These are phyloP conservation scores for Hypomyces rosellus DNA, from an alignment of 2,329 filamentous ascomycete genomes.

Conservation along the genomic window DNA sequence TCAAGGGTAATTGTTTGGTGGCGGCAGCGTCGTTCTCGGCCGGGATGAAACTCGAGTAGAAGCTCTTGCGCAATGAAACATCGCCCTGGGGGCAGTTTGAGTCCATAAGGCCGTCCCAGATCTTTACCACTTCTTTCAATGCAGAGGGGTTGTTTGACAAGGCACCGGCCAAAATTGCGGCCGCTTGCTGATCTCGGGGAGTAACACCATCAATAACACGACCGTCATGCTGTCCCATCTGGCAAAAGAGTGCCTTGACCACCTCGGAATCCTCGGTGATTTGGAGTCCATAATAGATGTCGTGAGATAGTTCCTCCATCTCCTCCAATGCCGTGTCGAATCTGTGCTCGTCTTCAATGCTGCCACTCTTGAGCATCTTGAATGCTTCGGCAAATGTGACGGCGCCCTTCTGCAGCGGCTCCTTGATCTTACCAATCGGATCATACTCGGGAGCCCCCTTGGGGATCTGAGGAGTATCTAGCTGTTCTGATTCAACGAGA, in stretches of 20 bases:
- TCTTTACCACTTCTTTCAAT: conserved; percentile 42
- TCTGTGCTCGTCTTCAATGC: conserved; percentile 22
- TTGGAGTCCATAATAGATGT: conserved; percentile 63
- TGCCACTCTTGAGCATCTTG: conserved; percentile 41
- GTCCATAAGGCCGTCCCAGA: conserved; percentile 39
- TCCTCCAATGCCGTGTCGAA: conserved; percentile 48
- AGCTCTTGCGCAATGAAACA: conserved; percentile 27
- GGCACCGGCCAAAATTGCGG: conserved; percentile 50
- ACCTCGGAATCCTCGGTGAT: conserved; percentile 50
- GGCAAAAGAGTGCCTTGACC: conserved; percentile 50
- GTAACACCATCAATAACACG: conserved; percentile 20
- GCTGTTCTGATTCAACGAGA: conserved; percentile 44
- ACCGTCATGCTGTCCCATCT: conserved; percentile 35
- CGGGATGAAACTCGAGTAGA: conserved; percentile 39
- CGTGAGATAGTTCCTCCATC: conserved; percentile 59
- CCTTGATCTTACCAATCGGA: conserved; percentile 49
- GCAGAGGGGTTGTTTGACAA: conserved; percentile 61
- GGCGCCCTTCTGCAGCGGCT: conserved; percentile 34
- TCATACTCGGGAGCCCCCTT: conserved; percentile 52
- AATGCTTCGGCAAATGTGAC: conserved; percentile 26
- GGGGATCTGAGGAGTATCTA: conserved; percentile 32
- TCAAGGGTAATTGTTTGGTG: conserved; percentile 20
- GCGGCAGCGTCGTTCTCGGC: conserved; percentile 14
- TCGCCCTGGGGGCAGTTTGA: conserved; percentile 28
- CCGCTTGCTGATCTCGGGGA: conserved; percentile 45